Base-by-base conservation (phyloP, 139 green algal species). In the Astrephomene gubernaculifera region DNA sequence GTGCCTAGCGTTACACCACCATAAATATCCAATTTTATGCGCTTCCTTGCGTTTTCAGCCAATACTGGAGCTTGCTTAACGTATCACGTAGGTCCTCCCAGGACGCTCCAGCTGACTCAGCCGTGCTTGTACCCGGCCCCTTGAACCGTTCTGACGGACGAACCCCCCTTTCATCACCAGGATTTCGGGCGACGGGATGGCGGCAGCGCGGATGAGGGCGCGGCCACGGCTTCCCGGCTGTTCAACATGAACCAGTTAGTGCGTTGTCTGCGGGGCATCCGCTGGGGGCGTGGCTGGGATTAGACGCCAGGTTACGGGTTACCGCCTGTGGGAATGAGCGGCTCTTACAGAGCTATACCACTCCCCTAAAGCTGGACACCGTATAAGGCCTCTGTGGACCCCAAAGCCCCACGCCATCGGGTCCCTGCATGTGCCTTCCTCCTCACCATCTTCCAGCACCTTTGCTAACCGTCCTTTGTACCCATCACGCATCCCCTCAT, bases 221-320 rank as follows among this genome's bases (percentile, higher is more conserved):
- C 41, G 25, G 54, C 25, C 6, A 0, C 63, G 9, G 76, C 76
- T 19, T 22, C 43, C 38, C 75, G 76, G 68, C 81, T 86, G 27
- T 54, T 68, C 19, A 12, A 38, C 2, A 21, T 85, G 29, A 85
- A 85, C 24, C 27, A 68, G 64, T 44, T 85, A 64, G 79, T 85
- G 79, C 4, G 79, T 54, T 33, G 4, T 27, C 14, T 17, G 17
- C 49, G 49, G 49, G 49, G 49, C 12, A n/a, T n/a, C n/a, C n/a
- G n/a, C n/a, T n/a, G n/a, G n/a, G n/a, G n/a, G n/a, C n/a, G n/a
- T n/a, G n/a, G n/a, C n/a, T n/a, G n/a, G n/a, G n/a, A n/a, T n/a
- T n/a, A n/a, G n/a, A n/a, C n/a, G n/a, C n/a, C n/a, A n/a, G n/a
- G n/a, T n/a, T n/a, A n/a, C n/a, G n/a, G n/a, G n/a, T n/a, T n/a